These are phyloP conservation scores for Sarcomyxa edulis DNA, from an alignment of 768 basidiomycete species.

Conservation along the genomic window DNA sequence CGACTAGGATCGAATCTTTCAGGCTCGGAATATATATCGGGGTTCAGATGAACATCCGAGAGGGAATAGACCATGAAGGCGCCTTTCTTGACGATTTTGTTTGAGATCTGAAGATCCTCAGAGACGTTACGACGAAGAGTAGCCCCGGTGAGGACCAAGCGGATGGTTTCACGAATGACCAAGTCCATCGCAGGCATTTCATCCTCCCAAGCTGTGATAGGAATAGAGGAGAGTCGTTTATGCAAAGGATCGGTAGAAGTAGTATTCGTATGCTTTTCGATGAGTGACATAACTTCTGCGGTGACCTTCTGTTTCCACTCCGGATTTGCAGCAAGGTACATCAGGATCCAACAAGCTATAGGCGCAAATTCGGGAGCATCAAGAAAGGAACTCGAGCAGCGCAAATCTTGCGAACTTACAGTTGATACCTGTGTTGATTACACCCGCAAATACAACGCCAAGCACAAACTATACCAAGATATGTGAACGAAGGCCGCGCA, in stretches of 20 bases:
- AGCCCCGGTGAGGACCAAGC: conserved; percentile 22
- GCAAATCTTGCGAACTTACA: no score
- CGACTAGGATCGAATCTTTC: conserved; percentile 29
- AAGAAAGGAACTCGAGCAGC: no score
- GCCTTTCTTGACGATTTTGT: conserved; percentile 21
- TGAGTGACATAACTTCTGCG: conserved; percentile 23
- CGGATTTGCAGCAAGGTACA: conserved; percentile 25
- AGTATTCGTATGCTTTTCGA: conserved; percentile 20
- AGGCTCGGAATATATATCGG: conserved; percentile 28
- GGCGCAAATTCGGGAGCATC: background rate
- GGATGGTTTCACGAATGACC: conserved; percentile 33
- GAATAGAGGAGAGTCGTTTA: conserved; percentile 27
- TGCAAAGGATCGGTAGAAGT: conserved; percentile 23
- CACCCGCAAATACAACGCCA: conserved; percentile 29
- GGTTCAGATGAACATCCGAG: conserved; percentile 29
- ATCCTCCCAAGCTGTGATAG: conserved; percentile 33
- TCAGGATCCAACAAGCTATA: conserved; percentile 30
- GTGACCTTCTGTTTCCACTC: conserved; percentile 27
- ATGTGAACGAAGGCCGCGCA: background rate
- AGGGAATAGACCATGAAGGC: conserved; percentile 29
- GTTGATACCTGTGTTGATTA: conserved; percentile 28
- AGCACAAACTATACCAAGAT: conserved; percentile 20
- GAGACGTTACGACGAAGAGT: conserved; percentile 28
- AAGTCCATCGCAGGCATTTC: conserved; percentile 31
- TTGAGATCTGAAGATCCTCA: conserved; percentile 21